These are phyloP conservation scores for Sporobolomyces phaffii DNA, from an alignment of 768 basidiomycete species.

Conservation along the genomic window DNA sequence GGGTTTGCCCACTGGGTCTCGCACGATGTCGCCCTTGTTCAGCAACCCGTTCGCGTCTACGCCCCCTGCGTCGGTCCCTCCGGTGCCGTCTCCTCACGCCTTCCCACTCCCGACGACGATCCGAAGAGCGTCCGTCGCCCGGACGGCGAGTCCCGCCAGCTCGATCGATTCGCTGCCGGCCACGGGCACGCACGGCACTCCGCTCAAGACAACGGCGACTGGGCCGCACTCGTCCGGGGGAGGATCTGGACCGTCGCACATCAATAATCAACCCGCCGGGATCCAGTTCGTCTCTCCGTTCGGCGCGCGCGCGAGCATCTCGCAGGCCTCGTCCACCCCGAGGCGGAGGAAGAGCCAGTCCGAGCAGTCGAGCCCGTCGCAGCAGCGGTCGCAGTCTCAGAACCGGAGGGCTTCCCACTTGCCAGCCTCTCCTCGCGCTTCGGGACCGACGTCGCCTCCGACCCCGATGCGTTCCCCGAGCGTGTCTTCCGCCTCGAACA, in stretches of 20 bases:
- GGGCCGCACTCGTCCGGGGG: too few species aligned
- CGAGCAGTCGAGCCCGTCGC: background rate
- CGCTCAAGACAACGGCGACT: background rate
- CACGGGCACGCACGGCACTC: too few species aligned
- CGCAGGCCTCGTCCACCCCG: slow-evolving; percentile 3
- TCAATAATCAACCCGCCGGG: background rate
- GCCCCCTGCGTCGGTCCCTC: background rate
- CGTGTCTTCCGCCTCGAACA: background rate
- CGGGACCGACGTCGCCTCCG: background rate
- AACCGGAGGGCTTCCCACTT: background rate
- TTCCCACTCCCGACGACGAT: slow-evolving; percentile 1
- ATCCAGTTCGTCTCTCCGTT: slow-evolving; percentile 30
- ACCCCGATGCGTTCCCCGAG: slow-evolving; percentile 17
- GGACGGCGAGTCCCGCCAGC: background rate
- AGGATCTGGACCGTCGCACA: too few species aligned
- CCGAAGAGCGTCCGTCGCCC: slow-evolving; percentile 14
- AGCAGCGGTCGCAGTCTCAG: background rate
- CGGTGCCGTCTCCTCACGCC: background rate
- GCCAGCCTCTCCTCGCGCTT: slow-evolving; percentile 18
- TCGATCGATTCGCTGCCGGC: too few species aligned
- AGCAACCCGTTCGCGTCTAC: slow-evolving; percentile 24
- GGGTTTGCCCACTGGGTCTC: too few species aligned
- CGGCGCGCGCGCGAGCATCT: slow-evolving; percentile 6
- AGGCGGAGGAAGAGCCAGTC: slow-evolving; percentile 10
- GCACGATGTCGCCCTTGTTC: slow-evolving; percentile 26